Evolutionary conservation across 2,329 filamentous ascomycete species (phyloP).

Genomic region (Calonectria multiphialidica): DNA sequence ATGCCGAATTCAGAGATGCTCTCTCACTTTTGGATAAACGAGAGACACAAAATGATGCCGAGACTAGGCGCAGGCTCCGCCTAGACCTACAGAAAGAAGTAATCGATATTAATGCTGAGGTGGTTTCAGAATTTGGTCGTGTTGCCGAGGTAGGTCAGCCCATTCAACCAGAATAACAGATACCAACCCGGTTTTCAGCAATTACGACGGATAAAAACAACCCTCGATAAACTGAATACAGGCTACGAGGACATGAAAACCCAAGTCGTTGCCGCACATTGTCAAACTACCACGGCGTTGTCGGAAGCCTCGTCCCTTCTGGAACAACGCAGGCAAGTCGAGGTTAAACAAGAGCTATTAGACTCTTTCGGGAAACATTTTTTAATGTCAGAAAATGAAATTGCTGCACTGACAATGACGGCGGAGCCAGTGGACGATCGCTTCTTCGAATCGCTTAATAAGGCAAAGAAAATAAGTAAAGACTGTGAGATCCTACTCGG

Average conservation of each 20-base stretch:
- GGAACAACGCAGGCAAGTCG: conserved; percentile 77
- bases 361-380: conserved; percentile 86
- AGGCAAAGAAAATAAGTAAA: conserved; percentile 87
- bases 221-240: conserved; percentile 82
- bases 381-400: conserved; percentile 83
- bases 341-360: conserved; percentile 84
- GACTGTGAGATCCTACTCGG: conserved; percentile 92
- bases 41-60: conserved; percentile 78
- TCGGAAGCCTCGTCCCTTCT: conserved; percentile 83
- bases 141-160: conserved; percentile 81
- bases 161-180: not conserved
- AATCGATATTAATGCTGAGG: conserved; percentile 90
- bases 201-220: conserved; percentile 85
- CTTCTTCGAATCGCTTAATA: conserved; percentile 83
- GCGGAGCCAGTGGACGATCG: conserved; percentile 86
- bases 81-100: conserved; percentile 91
- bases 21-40: conserved; percentile 82
- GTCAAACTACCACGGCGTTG: conserved; percentile 79
- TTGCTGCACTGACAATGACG: conserved; percentile 79
- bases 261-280: conserved; percentile 81
- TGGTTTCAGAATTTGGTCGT: conserved; percentile 88
- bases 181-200: conserved; percentile 68
- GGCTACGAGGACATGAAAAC: conserved; percentile 85
- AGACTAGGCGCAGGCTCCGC: conserved; percentile 82
- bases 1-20: conserved; percentile 90